Conservation (phyloP, 352 stramenopile species). For the Pythium insidiosum region DNA sequence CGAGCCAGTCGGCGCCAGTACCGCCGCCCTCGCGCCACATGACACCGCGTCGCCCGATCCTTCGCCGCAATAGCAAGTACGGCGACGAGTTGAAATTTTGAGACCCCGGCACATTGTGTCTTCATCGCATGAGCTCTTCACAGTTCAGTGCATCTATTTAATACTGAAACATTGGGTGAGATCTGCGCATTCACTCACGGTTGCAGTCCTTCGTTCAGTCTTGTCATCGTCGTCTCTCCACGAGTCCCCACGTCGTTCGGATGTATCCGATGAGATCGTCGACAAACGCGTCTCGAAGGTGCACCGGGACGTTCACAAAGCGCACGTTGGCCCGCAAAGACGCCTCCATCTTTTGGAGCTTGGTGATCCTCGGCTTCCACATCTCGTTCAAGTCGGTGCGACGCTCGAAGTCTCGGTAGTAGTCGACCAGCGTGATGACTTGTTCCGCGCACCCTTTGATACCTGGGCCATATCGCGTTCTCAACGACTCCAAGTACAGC, state of each 20-base stretch:
- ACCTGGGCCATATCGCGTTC: constrained; percentile 52
- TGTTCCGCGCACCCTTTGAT: constrained; percentile 61
- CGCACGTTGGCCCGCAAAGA: constrained; percentile 64
- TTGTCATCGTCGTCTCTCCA: too few relatives aligned
- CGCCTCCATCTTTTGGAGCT: constrained; percentile 65
- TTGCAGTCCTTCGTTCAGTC: too few relatives aligned
- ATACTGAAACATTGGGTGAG: too few relatives aligned
- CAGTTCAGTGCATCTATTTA: too few relatives aligned
- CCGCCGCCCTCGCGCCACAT: background rate
- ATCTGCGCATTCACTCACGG: too few relatives aligned
- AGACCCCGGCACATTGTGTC: too few relatives aligned
- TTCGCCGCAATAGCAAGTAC: constrained; percentile 52
- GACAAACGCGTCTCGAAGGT: constrained; percentile 47
- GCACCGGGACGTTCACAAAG: constrained; percentile 47
- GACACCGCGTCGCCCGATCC: constrained; percentile 21
- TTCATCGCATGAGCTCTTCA: too few relatives aligned
- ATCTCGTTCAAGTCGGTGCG: constrained; percentile 60
- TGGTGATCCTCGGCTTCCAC: constrained; percentile 62
- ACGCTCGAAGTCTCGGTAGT: constrained; percentile 72
- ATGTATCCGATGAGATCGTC: constrained; percentile 9
- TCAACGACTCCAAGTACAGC: constrained; percentile 24
- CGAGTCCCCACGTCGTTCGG: background rate
- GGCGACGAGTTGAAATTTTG: constrained; percentile 29
- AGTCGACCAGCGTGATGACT: constrained; percentile 74
- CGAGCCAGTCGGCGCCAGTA: background rate